Evolutionary conservation across 208 protist genomes (phyloP).

Genomic region (Crithidia expoeki): DNA sequence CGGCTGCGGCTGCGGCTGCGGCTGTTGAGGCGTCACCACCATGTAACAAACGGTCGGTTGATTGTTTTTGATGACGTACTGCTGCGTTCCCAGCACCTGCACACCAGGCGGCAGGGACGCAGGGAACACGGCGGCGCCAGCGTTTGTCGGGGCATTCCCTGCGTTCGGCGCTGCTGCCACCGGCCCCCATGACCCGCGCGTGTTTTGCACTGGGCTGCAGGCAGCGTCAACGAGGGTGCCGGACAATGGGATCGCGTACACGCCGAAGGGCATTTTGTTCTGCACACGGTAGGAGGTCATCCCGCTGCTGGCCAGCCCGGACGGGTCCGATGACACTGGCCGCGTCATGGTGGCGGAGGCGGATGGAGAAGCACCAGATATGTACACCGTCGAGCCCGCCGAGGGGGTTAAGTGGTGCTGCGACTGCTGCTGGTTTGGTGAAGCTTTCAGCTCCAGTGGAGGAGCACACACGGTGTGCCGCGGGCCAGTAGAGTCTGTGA

Average conservation of each 20-base stretch:
- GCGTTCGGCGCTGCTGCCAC: background rate
- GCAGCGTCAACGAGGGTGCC: constrained; percentile 8
- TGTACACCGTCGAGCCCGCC: constrained; percentile 4
- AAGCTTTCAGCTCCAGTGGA: background rate
- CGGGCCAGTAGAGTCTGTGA: background rate
- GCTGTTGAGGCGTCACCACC: constrained; percentile 4
- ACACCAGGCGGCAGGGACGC: background rate
- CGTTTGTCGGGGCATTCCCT: background rate
- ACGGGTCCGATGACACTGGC: background rate
- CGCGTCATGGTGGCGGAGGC: constrained; percentile 12
- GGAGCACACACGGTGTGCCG: background rate
- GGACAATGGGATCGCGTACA: constrained; percentile 5
- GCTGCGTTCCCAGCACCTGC: constrained; percentile 6
- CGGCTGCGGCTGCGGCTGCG: constrained; percentile 2
- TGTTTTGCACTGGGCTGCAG: background rate
- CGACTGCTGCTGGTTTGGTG: constrained; percentile 10
- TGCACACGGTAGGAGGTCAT: constrained; percentile 13
- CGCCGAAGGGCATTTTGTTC: constrained; percentile 8
- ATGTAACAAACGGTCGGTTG: constrained; percentile 18
- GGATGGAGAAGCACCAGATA: constrained; percentile 1
- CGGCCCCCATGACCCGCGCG: background rate
- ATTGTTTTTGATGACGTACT: constrained; percentile 19
- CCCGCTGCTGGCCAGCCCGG: constrained; percentile 6
- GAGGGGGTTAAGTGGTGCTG: constrained; percentile 7
- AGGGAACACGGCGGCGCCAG: background rate